Base-by-base conservation (phyloP, 1,284 basidiomycete genomes). In the Heterobasidion irregulare region DNA sequence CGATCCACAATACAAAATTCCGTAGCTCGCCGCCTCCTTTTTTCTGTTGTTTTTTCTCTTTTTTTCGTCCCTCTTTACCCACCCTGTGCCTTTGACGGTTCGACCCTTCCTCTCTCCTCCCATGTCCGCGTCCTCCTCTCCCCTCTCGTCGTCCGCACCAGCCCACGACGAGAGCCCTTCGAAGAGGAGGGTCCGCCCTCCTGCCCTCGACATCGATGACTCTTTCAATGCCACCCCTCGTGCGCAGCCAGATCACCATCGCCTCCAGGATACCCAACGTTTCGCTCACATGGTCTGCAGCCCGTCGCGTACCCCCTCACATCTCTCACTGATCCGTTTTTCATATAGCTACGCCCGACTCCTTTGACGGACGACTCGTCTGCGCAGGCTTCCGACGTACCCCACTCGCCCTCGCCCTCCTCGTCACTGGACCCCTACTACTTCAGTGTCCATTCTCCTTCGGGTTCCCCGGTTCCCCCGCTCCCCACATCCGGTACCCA, bases 381-480 rank as follows among this genome's bases (percentile, higher is more conserved):
- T 44, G 61, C 65, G 9, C 58, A 55, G 50, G 64, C 62, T 53
- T 68, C 69, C 57, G 48, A 63, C 9, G 54, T 57, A 46, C 71
- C 72, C 13, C 77, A 79, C 58, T 84, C 88, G 52, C 77, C 78
- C 57, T 86, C 87, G 44, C 76, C 80, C 59, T 82, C 84, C 50
- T 89, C 88, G 34, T 89, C 89, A 50, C 75, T 92, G 54, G 89
- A 91, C 72, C 86, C 89, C 6, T 91, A 91, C 68, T 92, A 92
- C 67, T 91, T 90, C 73, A 81, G 85, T 52, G 68, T 77, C 38
- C 78, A 76, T 61, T 84, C 84, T 34, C 80, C 84, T 36, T 77
- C 79, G 10, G 80, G 80, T 57, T 86, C 84, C 18, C 83, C 85
- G 13, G 64, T 75, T 8, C 78, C 76, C 75, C 80, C 45, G 68